Conservation (phyloP, 257 asterid genomes). For the Nicotiana tomentosiformis region DNA sequence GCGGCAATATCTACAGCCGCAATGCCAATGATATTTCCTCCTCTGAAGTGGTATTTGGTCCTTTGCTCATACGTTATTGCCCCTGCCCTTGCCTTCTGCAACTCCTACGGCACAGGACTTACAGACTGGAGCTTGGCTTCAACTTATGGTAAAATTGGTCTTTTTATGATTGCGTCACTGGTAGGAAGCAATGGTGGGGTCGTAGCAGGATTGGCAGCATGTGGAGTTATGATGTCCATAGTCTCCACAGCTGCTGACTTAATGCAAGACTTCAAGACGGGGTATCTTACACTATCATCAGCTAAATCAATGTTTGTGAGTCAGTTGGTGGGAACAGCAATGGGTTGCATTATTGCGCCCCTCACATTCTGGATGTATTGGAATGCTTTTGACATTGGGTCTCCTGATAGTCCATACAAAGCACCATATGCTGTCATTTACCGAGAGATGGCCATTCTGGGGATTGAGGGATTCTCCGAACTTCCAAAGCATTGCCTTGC, state of each 20-base stretch:
- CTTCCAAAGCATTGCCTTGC: constrained; percentile 89
- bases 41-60: constrained; percentile 89
- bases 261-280: constrained; percentile 94
- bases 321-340: constrained; percentile 84
- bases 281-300: constrained; percentile 83
- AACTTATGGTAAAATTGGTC: constrained; percentile 90
- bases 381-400: constrained; percentile 84
- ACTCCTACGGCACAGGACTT: constrained; percentile 87
- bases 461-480: constrained; percentile 85
- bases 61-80: constrained; percentile 84
- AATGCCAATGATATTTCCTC: constrained; percentile 81
- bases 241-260: constrained; percentile 95
- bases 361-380: constrained; percentile 94
- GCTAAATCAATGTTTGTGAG: constrained; percentile 94
- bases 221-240: constrained; percentile 97
- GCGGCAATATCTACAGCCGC: constrained; percentile 78
- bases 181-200: constrained; percentile 87
- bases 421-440: constrained; percentile 90
- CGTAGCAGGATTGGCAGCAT: constrained; percentile 80
- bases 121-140: constrained; percentile 95
- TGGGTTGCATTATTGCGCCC: constrained; percentile 95
- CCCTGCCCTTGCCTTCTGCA: constrained; percentile 98
- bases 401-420: constrained; percentile 93
- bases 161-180: constrained; percentile 75
- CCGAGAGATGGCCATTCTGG: constrained; percentile 93